Conservation (phyloP, 192 early-diverging fungal genomes). For the Coemansia erecta region DNA sequence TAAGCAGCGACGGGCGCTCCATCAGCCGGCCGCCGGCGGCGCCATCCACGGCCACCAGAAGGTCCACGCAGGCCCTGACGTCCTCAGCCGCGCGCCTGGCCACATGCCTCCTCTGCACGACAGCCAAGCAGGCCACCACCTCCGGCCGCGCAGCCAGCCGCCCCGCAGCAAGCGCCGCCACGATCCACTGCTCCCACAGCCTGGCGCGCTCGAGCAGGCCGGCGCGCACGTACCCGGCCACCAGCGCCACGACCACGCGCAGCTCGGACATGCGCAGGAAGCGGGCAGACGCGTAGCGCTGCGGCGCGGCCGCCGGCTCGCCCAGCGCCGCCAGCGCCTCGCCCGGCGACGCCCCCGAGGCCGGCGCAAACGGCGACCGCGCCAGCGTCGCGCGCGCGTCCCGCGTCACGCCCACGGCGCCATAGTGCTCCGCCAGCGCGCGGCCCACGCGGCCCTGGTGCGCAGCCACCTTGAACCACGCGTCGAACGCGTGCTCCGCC, state of each 20-base stretch:
- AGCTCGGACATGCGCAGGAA: conserved; percentile 37
- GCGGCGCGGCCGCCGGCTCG: conserved; percentile 2
- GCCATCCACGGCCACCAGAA: conserved; percentile 19
- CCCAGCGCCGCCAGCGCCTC: conserved; percentile 1
- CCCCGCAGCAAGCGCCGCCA: conserved; percentile 20
- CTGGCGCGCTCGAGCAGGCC: conserved; percentile 1
- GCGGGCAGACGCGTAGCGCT: background rate
- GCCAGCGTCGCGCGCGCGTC: background rate
- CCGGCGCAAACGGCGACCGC: background rate
- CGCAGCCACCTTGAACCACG: conserved; percentile 25
- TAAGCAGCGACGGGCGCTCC: background rate
- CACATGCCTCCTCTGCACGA: conserved; percentile 19
- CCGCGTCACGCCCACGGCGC: background rate
- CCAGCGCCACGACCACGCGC: conserved; percentile 26
- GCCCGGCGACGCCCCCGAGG: conserved; percentile 12
- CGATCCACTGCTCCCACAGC: conserved; percentile 34
- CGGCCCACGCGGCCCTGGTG: conserved; percentile 13
- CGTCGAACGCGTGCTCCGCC: conserved; percentile 40
- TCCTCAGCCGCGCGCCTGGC: conserved; percentile 11
- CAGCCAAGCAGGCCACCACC: conserved; percentile 2
- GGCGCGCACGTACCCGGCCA: conserved; percentile 20
- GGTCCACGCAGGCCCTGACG: conserved; percentile 16
- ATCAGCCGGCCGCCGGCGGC: conserved; percentile 1
- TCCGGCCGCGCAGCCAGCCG: conserved; percentile 12
- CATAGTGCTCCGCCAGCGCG: conserved; percentile 17